Evolutionary conservation across 371 early-diverging fungal genomes (phyloP).

Genomic region (Nematocida minor): DNA sequence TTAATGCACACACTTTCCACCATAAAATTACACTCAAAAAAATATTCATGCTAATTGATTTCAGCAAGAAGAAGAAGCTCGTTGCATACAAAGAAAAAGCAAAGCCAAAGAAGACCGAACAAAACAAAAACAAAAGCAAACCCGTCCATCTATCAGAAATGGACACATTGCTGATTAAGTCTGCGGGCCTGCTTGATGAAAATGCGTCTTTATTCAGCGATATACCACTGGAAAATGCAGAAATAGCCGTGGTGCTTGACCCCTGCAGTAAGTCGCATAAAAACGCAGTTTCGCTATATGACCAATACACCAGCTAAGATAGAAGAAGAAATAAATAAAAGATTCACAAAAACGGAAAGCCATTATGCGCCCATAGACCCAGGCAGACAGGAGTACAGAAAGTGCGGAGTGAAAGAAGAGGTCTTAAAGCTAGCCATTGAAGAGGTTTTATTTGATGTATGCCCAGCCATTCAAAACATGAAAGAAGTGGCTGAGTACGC

Average conservation of each 20-base stretch:
- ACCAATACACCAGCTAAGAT: conserved; percentile 7
- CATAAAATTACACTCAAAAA: conserved; percentile 23
- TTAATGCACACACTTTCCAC: neutral
- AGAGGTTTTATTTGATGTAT: conserved; percentile 33
- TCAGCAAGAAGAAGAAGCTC: conserved; percentile 23
- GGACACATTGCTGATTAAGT: conserved; percentile 2
- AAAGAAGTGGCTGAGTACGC: neutral
- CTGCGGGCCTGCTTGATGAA: neutral
- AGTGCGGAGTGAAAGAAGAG: conserved; percentile 11
- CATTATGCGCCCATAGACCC: conserved; percentile 30
- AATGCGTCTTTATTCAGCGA: neutral
- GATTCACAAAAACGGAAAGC: neutral
- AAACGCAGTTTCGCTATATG: conserved; percentile 8
- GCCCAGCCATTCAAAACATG: neutral
- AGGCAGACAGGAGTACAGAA: conserved; percentile 32
- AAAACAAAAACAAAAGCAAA: neutral
- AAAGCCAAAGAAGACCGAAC: neutral
- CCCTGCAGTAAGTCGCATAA: neutral
- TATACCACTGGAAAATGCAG: conserved; percentile 21
- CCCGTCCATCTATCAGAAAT: neutral
- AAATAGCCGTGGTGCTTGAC: conserved; percentile 6
- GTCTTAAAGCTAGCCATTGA: neutral
- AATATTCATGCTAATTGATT: conserved; percentile 42
- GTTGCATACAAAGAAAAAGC: neutral
- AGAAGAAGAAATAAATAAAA: neutral